Percentiles rank a stretch among this genome's conserved stretches.
These are phyloP conservation scores for Pezicula neosporulosa DNA, from an alignment of 2,329 filamentous ascomycete species.

Conservation along the genomic window DNA sequence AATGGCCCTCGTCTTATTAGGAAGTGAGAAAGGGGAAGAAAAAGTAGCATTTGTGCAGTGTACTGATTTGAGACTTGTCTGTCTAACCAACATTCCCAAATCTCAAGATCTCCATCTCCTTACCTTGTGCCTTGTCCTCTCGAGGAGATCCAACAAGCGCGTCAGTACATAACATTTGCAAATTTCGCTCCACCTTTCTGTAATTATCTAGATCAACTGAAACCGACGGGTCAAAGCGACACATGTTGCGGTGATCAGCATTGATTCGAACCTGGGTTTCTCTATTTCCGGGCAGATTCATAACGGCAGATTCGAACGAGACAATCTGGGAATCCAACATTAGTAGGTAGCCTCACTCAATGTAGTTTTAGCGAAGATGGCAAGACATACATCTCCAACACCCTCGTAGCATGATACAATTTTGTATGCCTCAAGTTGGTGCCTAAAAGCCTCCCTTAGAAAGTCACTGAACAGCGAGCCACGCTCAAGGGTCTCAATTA, in stretches of 20 bases:
- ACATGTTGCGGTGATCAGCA: neutral
- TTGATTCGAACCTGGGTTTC: neutral
- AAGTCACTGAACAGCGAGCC: neutral
- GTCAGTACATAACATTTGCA: neutral
- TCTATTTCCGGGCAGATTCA: neutral
- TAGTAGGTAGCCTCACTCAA: neutral
- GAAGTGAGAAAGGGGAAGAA: no score
- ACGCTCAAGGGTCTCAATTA: neutral
- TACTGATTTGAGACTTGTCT: no score
- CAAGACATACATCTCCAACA: neutral
- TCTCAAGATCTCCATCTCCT: no score
- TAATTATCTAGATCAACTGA: neutral
- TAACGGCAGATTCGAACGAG: neutral
- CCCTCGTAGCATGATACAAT: conserved; percentile 1
- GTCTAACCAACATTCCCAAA: no score
- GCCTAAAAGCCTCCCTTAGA: neutral
- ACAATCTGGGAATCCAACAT: neutral
- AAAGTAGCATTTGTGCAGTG: no score
- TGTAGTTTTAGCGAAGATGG: neutral
- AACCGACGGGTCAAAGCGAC: neutral
- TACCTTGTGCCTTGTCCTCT: neutral
- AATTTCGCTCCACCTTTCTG: neutral
- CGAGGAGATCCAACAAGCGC: neutral
- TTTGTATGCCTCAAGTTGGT: conserved; percentile 1
- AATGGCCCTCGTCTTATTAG: neutral